Base-by-base conservation (phyloP, 306 rosid genomes). In the Inga oerstediana region DNA sequence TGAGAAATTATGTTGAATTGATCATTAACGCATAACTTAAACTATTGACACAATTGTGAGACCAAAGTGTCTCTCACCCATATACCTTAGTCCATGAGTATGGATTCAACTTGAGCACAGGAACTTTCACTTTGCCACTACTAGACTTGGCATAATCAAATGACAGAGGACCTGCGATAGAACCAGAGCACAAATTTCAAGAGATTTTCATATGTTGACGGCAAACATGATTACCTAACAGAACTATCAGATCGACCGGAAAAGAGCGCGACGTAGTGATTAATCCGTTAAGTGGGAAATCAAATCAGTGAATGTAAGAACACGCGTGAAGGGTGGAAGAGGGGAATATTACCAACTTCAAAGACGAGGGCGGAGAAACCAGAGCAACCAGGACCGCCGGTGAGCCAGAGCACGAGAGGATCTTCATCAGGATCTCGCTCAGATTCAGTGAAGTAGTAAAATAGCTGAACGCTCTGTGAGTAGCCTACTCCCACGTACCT, bases 71-170 rank as follows among this genome's bases (percentile, higher is more conserved):
- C 4, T 74, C 32, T 48, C 17, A 30, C 11, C 8, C 43, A 80
- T 83, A 75, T 83, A 75, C 79, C 87, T 81, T 75, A 10, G 87
- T 87, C 87, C 89, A 84, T 17, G 89, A 78, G 80, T 87, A 72
- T 2, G 85, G 87, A 65, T 84, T 84, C 46, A n/a, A 30, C 10
- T 32, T 15, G 41, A 84, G 56, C 10, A 48, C 19, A 7, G 79
- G 75, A 15, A 45, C 35, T 52, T 37, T 69, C 4, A 22, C 68
- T 35, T 45, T 56, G 76, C 79, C 67, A 10, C 67, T 20, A 10
- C 72, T 35, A 17, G 72, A 81, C 56, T 49, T 69, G 58, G 51
- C 61, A 61, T 77, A 74, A n/a, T 87, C 41, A 46, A 87, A 87
- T 77, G 46, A 24, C 11, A 87, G 5, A 27, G 87, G 89, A 72